These are phyloP conservation scores for Phaeosphaeriaceae sp. DNA, from an alignment of 2,329 filamentous ascomycete genomes.

Conservation along the genomic window DNA sequence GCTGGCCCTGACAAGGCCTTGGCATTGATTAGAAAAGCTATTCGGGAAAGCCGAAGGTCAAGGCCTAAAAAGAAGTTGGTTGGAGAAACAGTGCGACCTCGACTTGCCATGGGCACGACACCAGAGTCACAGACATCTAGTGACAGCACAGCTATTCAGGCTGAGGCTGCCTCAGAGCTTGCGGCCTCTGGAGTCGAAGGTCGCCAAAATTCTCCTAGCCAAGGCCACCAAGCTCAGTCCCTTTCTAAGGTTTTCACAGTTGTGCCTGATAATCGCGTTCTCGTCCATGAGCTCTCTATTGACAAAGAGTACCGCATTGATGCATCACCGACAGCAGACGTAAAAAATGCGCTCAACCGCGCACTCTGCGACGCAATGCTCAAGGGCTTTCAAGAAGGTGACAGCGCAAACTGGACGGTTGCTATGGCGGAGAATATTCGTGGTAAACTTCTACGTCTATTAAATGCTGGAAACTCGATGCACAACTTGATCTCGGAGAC, in stretches of 20 bases:
- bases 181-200: slow-evolving; percentile 26
- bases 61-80: slow-evolving; percentile 69
- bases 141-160: slow-evolving; percentile 46
- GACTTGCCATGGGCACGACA: slow-evolving; percentile 61
- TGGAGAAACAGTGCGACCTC: slow-evolving; percentile 71
- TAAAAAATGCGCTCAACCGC: slow-evolving; percentile 65
- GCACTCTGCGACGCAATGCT: slow-evolving; percentile 67
- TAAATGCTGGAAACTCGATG: slow-evolving; percentile 75
- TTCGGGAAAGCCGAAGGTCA: slow-evolving; percentile 71
- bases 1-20: slow-evolving; percentile 75
- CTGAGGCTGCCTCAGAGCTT: slow-evolving; percentile 40
- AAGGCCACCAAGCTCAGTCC: slow-evolving; percentile 51
- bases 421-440: slow-evolving; percentile 74
- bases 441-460: slow-evolving; percentile 73
- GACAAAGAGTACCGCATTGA: slow-evolving; percentile 80
- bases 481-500: slow-evolving; percentile 76
- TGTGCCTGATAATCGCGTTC: slow-evolving; percentile 74
- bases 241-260: slow-evolving; percentile 62
- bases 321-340: slow-evolving; percentile 59
- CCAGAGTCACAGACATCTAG: slow-evolving; percentile 33
- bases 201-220: slow-evolving; percentile 16
- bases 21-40: slow-evolving; percentile 74
- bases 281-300: slow-evolving; percentile 81
- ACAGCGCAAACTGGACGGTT: slow-evolving; percentile 71
- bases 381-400: slow-evolving; percentile 66